Evolutionary conservation across 768 basidiomycete species (phyloP).

Genomic region (Auriscalpium vulgare): DNA sequence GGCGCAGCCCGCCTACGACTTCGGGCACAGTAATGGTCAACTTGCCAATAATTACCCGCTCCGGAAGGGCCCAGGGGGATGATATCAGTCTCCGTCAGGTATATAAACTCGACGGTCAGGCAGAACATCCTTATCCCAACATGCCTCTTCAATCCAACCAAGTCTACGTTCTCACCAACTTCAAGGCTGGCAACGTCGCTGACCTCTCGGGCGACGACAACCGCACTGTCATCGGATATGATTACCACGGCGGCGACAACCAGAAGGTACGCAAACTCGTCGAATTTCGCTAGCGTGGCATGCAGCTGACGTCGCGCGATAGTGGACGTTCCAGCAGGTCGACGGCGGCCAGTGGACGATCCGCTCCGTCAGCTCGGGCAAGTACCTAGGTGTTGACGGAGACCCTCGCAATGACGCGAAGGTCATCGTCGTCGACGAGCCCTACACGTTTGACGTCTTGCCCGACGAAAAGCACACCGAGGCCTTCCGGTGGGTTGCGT

Average conservation of each 20-base stretch:
- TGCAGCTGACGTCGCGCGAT: not conserved
- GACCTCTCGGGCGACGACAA: conserved; percentile 51
- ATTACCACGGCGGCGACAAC: conserved; percentile 34
- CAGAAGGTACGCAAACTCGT: conserved; percentile 32
- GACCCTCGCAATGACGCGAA: conserved; percentile 29
- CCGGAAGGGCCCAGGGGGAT: not conserved
- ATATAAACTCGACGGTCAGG: not conserved
- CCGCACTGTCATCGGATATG: conserved; percentile 41
- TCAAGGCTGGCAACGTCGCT: conserved; percentile 41
- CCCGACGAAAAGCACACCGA: conserved; percentile 32
- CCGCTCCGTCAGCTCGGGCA: conserved; percentile 32
- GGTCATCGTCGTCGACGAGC: conserved; percentile 29
- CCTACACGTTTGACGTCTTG: conserved; percentile 43
- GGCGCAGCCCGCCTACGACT: too few species aligned
- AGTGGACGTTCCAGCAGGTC: conserved; percentile 42
- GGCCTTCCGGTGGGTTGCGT: conserved; percentile 33
- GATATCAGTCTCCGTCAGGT: not conserved
- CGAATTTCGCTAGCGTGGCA: not conserved
- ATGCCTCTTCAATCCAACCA: conserved; percentile 25
- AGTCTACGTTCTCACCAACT: conserved; percentile 42
- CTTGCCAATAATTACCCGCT: too few species aligned
- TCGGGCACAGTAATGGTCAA: too few species aligned
- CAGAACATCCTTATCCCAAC: not conserved
- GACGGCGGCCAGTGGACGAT: conserved; percentile 33
- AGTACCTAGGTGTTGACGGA: conserved; percentile 35